Base-by-base conservation (phyloP, 768 basidiomycete genomes). In the Suillus subalutaceus region DNA sequence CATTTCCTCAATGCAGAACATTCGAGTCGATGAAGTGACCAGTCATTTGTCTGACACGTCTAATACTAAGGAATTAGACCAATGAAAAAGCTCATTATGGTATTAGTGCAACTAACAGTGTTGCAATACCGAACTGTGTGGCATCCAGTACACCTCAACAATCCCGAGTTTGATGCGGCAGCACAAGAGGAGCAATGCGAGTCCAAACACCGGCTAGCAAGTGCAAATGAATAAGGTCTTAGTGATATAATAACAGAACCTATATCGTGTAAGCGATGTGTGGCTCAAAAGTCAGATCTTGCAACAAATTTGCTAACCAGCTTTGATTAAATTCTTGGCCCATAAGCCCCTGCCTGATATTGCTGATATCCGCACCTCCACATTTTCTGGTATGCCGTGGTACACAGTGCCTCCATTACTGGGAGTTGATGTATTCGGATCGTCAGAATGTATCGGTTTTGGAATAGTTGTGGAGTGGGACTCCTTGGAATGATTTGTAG, bases 91-190 rank as follows among this genome's bases (percentile, higher is more conserved):
- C 60, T 38, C 12, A 52, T 52, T 69, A 50, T 40, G 26, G 65
- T 50, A 20, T 18, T n/a, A 26, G 15, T 43, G 40, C 43, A 6
- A 78, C 89, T 44, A 72, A 94, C 93, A 18, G 80, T 68, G 63
- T 89, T 84, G 73, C 97, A 98, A 71, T 98, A 99, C 72, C 86
- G 83, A 1, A 93, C 73, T 0, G 79, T 77, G 59, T 84, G 85
- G 74, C 97, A 99, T 6, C 80, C 82, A 0, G 90, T 86, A 75
- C 97, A 98, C 59, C 92, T 81, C 72, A 86, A 89, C 65, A 95
- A 73, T 0, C 79, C 75, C 23, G 73, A 65, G 0, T 76, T 37
- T 1, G 77, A 68, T 15, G 83, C 75, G 1, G 81, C 71, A 50
- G 84, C 82, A 71, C 95, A 97, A 7, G 81, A 82, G 1, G 92